Evolutionary conservation across 2,329 filamentous ascomycete genomes (phyloP), one percentile per base, ranked within the genome.

Genomic region (Hypoxylon sp.): DNA sequence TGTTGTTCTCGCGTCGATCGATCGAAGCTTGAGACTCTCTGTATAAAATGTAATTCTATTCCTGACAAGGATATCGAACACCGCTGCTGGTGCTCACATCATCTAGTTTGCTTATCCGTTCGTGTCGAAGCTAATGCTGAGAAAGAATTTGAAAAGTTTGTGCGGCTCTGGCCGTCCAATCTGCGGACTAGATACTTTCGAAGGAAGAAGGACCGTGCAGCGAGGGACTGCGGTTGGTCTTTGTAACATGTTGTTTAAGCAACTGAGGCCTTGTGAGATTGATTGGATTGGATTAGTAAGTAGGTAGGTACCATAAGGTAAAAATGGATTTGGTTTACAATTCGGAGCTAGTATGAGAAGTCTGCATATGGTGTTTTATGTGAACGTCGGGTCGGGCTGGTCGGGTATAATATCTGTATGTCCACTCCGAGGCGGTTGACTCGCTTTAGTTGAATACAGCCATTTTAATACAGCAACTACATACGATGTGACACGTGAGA

Each of bases 31-130:
- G 29, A 44, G 2, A 3, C 4, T 5, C 62, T 73, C 3, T 72
- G 72, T 11, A 6, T 17, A 6, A 66, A 64, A 51, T 72, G 72
- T 39, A 65, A 72, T 31, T 67, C 70, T 0, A 39, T 13, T 11
- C 5, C 52, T 2, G 14, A 47, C 5, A 31, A 29, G 2, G 19
- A 50, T 0, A 24, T 48, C 9, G 59, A 48, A 3, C 50, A 66
- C 8, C 24, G 59, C 0, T 47, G 61, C 1, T 22, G 42, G 13
- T 58, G 67, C 5, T 35, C 61, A 3, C 9, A 17, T 26, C 22
- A 70, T 58, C 59, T 62, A 42, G 39, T 71, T 52, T 13, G 22
- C 11, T 0, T 53, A 6, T 6, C 65, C 17, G 17, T 46, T 10
- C 17, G 10, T 9, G 8, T 17, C 0, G 64, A 53, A 3, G 33